Evolutionary conservation across 805 yeast species (phyloP), one percentile per base, ranked within the genome.

Genomic region (Clavispora phyllophila): DNA sequence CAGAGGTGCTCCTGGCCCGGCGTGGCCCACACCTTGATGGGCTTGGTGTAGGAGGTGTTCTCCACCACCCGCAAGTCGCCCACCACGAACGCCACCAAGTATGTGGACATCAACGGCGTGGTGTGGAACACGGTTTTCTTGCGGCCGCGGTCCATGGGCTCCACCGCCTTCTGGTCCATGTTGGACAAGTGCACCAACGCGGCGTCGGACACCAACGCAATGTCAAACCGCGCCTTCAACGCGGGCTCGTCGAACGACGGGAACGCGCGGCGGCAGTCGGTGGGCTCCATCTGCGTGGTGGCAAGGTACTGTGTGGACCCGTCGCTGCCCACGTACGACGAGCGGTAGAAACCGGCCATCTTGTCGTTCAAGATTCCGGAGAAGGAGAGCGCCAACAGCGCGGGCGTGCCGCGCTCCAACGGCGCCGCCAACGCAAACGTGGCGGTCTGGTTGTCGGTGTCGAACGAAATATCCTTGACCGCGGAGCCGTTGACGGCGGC

Each of bases 161-260:
- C 66, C 45, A 80, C 79, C 28, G 64, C 65, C 49, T 71, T 73
- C 22, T 72, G 82, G 59, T 81, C 84, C 87, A 81, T 82, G 66
- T 82, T 82, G 27, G 87, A 81, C 56, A 82, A 70, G 53, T 81
- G 78, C 33, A 83, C 81, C 53, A 80, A 67, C 25, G 69, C 60
- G 48, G 70, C 67, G 49, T 73, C 73, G 37, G 84, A 76, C 45
- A 83, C 70, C 58, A 86, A 70, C 29, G 81, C 66, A 45, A 86
- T 70, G 43, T 79, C 82, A 56, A 82, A 86, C 39, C 79, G 71
- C 19, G 93, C 87, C 66, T 86, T 86, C 46, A 83, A 73, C 43
- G 85, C 79, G 18, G 95, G 95, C 61, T 85, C 93, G 63, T 86
- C 95, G 55, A 82, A 84, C 58, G 85, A 84, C 26, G 95, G 95